phyloP scores from a whole-genome alignment of 345 rosid genomes.

The Mangifera indica region DNA sequence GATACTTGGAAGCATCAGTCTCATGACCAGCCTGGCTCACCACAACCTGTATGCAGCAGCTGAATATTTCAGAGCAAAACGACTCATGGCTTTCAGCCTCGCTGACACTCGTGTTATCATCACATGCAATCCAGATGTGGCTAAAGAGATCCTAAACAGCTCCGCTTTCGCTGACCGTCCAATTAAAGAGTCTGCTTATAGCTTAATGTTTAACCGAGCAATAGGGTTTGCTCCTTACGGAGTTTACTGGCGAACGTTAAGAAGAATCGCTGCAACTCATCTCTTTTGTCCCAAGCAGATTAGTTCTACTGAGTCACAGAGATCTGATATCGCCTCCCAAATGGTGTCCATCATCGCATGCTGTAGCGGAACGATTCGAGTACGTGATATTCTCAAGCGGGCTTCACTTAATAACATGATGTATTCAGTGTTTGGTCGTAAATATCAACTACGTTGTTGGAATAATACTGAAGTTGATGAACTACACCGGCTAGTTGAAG shows the following conservation, averaged over 20 bases:
- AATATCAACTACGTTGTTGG: constrained; percentile 23
- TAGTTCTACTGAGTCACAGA: constrained; percentile 29
- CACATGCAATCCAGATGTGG: constrained; percentile 44
- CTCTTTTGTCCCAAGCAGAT: constrained; percentile 52
- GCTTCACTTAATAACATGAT: constrained; percentile 60
- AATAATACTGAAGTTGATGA: constrained; percentile 30
- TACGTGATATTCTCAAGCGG: constrained; percentile 36
- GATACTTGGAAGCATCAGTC: constrained; percentile 45
- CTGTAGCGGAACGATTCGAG: constrained; percentile 9
- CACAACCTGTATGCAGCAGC: constrained; percentile 47
- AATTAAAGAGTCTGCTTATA: constrained; percentile 48
- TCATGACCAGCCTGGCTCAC: constrained; percentile 53
- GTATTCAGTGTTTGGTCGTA: constrained; percentile 49
- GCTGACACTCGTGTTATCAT: constrained; percentile 43
- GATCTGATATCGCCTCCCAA: constrained; percentile 36
- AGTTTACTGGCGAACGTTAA: constrained; percentile 47
- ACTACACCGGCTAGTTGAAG: constrained; percentile 40
- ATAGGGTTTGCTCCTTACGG: constrained; percentile 64
- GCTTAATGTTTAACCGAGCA: constrained; percentile 50
- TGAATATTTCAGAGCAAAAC: constrained; percentile 23
- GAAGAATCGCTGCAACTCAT: constrained; percentile 49
- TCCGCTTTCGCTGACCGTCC: constrained; percentile 56
- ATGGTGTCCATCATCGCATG: constrained; percentile 33
- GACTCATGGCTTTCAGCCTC: constrained; percentile 54
- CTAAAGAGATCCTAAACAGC: constrained; percentile 52